phyloP scores from a whole-genome alignment of 169 alveolate species.

The Plasmodium chabaudi region DNA sequence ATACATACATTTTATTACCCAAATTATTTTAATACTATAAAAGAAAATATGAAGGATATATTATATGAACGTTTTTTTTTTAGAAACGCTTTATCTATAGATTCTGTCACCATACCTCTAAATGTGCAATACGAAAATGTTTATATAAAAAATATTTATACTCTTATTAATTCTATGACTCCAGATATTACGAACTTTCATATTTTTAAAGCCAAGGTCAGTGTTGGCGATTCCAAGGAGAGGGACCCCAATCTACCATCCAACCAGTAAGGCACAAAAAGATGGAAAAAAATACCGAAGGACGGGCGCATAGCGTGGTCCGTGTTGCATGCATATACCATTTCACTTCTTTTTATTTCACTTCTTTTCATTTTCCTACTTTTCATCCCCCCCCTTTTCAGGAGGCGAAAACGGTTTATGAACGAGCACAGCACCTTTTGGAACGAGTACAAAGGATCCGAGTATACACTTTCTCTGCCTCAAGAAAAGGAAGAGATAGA shows the following conservation, averaged over 20 bases:
- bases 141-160: slow-evolving; percentile 45
- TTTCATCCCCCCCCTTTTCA: not conserved
- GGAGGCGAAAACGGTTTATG: slow-evolving; percentile 48
- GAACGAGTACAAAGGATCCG: slow-evolving; percentile 43
- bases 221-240: not conserved
- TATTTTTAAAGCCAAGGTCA: slow-evolving; percentile 28
- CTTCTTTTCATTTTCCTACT: not conserved
- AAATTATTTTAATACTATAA: slow-evolving; percentile 3
- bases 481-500: not conserved
- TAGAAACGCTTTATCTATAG: not conserved
- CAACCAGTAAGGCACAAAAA: not conserved
- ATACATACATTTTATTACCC: slow-evolving; percentile 47
- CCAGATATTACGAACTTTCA: not conserved
- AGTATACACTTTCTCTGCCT: slow-evolving; percentile 18
- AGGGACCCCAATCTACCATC: not conserved
- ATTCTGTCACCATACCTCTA: slow-evolving; percentile 40
- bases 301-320: not conserved
- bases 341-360: too few species aligned
- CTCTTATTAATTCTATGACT: slow-evolving; percentile 18
- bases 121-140: slow-evolving; percentile 56
- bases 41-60: slow-evolving; percentile 1
- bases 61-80: slow-evolving; percentile 29
- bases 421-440: slow-evolving; percentile 75
- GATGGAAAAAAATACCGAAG: not conserved
- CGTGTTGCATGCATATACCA: too few species aligned